phyloP scores from a whole-genome alignment of 306 rosid species.

The Boehmeria nivea region DNA sequence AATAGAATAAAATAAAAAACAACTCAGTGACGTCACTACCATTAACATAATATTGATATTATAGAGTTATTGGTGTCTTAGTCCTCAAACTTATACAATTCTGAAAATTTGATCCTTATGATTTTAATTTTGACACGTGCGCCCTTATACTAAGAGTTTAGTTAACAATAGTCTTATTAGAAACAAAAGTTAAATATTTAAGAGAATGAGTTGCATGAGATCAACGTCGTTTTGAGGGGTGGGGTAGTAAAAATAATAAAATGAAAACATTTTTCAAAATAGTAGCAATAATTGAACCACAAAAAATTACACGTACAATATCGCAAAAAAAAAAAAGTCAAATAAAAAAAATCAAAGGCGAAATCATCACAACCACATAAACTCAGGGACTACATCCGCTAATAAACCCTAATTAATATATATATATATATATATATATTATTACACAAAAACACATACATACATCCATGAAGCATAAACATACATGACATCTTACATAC shows the following conservation, averaged over 20 bases:
- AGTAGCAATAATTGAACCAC: too few species aligned
- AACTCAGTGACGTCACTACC: neutral
- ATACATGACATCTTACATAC: constrained; percentile 4
- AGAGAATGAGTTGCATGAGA: too few species aligned
- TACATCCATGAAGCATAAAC: neutral
- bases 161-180: too few species aligned
- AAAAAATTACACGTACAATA: too few species aligned
- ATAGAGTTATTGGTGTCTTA: neutral
- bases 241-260: too few species aligned
- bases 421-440: neutral
- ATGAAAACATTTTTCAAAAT: too few species aligned
- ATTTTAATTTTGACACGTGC: neutral
- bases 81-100: neutral
- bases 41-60: neutral
- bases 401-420: neutral
- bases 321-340: too few species aligned
- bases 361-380: too few species aligned
- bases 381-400: neutral
- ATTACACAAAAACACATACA: neutral
- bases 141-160: neutral
- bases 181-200: too few species aligned
- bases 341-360: too few species aligned
- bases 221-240: too few species aligned
- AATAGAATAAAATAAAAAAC: too few species aligned
- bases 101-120: neutral